These are phyloP conservation scores for Tetracentron sinense DNA, from an alignment of 164 flowering plant species.

Conservation along the genomic window DNA sequence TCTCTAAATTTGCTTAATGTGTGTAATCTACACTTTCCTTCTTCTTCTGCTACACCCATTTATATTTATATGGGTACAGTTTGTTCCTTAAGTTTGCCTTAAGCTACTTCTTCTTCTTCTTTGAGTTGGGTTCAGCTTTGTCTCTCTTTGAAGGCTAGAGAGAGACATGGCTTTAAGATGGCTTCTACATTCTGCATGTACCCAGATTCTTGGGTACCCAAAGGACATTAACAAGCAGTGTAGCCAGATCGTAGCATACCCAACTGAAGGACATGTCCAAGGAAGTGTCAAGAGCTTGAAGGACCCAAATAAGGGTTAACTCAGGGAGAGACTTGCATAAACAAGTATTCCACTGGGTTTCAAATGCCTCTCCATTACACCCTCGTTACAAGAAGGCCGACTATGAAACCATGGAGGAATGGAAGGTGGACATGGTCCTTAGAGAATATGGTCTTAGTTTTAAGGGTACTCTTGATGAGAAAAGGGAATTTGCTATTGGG, in stretches of 20 bases:
- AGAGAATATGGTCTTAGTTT: conserved; percentile 31
- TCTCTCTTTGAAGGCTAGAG: neutral
- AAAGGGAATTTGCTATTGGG: conserved; percentile 44
- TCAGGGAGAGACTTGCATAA: neutral
- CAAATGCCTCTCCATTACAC: conserved; percentile 46
- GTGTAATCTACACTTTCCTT: neutral
- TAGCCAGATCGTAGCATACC: neutral
- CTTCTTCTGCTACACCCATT: neutral
- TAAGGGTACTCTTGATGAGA: conserved; percentile 34
- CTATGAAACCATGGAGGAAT: conserved; percentile 33
- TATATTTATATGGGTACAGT: neutral
- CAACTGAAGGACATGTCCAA: neutral
- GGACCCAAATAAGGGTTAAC: conserved; percentile 2
- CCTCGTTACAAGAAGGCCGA: conserved; percentile 38
- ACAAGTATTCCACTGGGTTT: conserved; percentile 16
- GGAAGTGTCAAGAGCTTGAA: conserved; percentile 2
- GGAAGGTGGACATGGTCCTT: conserved; percentile 31
- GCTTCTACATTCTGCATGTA: neutral
- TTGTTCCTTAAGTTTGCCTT: too few species aligned
- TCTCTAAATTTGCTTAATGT: neutral
- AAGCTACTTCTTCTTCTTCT: too few species aligned
- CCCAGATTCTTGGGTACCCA: neutral
- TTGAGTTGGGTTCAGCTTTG: neutral
- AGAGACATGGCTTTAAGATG: neutral
- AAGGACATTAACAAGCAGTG: neutral